These are phyloP conservation scores for Pyricularia pennisetigena DNA, from an alignment of 2,329 filamentous ascomycete genomes.

Conservation along the genomic window DNA sequence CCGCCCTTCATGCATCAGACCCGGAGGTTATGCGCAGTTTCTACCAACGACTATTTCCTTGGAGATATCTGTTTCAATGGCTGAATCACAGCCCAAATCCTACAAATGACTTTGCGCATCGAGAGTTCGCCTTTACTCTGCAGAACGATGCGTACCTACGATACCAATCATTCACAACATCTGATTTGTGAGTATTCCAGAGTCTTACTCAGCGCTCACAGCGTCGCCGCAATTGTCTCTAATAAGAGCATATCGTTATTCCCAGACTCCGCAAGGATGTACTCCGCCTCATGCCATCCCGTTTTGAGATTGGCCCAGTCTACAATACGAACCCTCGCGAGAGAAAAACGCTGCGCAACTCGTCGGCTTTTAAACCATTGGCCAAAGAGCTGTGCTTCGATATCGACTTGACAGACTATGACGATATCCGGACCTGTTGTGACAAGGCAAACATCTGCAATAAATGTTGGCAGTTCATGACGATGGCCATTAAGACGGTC, in stretches of 20 bases:
- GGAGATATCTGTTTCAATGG: conserved; percentile 93
- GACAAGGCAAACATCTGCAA: conserved; percentile 85
- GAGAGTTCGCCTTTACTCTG: conserved; percentile 95
- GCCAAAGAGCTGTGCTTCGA: conserved; percentile 96
- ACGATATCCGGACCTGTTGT: conserved; percentile 93
- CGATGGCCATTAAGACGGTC: conserved; percentile 92
- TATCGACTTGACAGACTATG: conserved; percentile 99
- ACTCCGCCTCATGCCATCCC: conserved; percentile 74
- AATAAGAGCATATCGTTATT: not conserved
- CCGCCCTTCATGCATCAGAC: conserved; percentile 44
- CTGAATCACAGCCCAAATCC: conserved; percentile 87
- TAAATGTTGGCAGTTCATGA: conserved; percentile 96
- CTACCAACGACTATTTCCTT: conserved; percentile 92
- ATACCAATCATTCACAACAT: conserved; percentile 62
- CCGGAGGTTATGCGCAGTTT: conserved; percentile 85
- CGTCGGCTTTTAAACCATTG: conserved; percentile 73
- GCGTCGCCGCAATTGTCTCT: not conserved
- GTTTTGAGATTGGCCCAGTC: conserved; percentile 97
- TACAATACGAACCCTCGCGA: conserved; percentile 92
- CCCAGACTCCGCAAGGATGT: conserved; percentile 79
- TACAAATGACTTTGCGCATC: conserved; percentile 78
- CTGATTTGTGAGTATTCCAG: conserved; percentile 34
- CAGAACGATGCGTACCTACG: conserved; percentile 85
- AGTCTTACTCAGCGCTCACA: no score
- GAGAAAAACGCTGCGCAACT: conserved; percentile 75